These are phyloP conservation scores for Dactylellina leptospora DNA, from an alignment of 2,329 filamentous ascomycete genomes.

Conservation along the genomic window DNA sequence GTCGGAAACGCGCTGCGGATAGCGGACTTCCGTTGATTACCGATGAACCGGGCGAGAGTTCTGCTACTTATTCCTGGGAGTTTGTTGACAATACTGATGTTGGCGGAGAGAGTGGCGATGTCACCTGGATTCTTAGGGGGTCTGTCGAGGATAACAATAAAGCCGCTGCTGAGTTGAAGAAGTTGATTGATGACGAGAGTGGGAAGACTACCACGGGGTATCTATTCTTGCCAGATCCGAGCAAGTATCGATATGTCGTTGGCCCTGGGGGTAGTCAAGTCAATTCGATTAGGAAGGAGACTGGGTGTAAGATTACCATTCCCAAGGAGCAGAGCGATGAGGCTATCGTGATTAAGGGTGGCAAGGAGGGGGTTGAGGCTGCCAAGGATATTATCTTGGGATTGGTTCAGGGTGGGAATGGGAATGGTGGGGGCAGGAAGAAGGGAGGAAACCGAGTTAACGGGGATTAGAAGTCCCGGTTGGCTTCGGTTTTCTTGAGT, in stretches of 20 bases:
- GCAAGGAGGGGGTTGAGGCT: slow-evolving; percentile 79
- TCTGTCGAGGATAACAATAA: slow-evolving; percentile 79
- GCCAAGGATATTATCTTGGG: slow-evolving; percentile 89
- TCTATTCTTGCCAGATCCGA: slow-evolving; percentile 86
- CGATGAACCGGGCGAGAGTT: slow-evolving; percentile 71
- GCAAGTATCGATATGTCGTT: slow-evolving; percentile 88
- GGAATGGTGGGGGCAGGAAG: slow-evolving; percentile 18
- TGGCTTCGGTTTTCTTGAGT: slow-evolving; percentile 34
- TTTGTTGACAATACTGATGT: slow-evolving; percentile 71
- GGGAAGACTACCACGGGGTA: slow-evolving; percentile 81
- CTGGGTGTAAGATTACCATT: slow-evolving; percentile 91
- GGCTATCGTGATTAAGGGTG: slow-evolving; percentile 88
- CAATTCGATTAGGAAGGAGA: slow-evolving; percentile 89
- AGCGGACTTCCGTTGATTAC: slow-evolving; percentile 86
- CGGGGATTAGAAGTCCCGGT: slow-evolving; percentile 47
- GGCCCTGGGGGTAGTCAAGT: slow-evolving; percentile 89
- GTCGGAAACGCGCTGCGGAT: slow-evolving; percentile 67
- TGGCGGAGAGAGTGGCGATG: slow-evolving; percentile 65
- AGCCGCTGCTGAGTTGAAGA: slow-evolving; percentile 77
- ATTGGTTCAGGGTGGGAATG: slow-evolving; percentile 66
- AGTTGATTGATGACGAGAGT: slow-evolving; percentile 75
- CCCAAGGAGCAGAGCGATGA: slow-evolving; percentile 82
- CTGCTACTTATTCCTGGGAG: slow-evolving; percentile 80
- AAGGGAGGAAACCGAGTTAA: slow-evolving; percentile 26
- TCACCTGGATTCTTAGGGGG: slow-evolving; percentile 90